These are phyloP conservation scores for Bolboschoenoplectus hybrid DNA, from an alignment of 202 grass and related monocot species.

Conservation along the genomic window DNA sequence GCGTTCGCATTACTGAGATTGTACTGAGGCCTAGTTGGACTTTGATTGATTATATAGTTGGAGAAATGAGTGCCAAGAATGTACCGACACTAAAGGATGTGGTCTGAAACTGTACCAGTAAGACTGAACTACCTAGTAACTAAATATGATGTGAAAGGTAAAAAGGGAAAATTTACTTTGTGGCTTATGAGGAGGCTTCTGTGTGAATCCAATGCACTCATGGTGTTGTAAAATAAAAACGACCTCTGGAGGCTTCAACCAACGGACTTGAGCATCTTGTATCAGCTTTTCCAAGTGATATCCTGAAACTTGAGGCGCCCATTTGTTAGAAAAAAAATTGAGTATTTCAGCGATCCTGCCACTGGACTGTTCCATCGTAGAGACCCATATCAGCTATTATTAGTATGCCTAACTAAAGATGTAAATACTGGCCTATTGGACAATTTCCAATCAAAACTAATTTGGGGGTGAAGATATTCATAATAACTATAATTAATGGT, in stretches of 20 bases:
- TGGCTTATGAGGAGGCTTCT: slow-evolving; percentile 65
- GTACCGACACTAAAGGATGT: background rate
- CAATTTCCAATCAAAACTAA: slow-evolving; percentile 19
- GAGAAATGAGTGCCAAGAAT: background rate
- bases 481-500: background rate
- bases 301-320: slow-evolving; percentile 48
- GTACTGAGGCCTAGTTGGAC: background rate
- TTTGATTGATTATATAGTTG: slow-evolving; percentile 3
- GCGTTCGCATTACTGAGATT: background rate
- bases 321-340: slow-evolving; percentile 14
- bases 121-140: slow-evolving; percentile 1
- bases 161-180: slow-evolving; percentile 54
- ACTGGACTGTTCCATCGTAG: slow-evolving; percentile 2
- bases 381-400: background rate
- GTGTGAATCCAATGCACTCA: slow-evolving; percentile 48
- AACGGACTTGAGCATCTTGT: slow-evolving; percentile 60
- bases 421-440: background rate
- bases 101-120: slow-evolving; percentile 6
- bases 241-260: slow-evolving; percentile 83
- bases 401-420: background rate
- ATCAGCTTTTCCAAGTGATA: slow-evolving; percentile 57
- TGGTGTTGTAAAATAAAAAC: slow-evolving; percentile 70
- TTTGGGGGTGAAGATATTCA: background rate
- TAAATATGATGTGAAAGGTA: slow-evolving; percentile 20
- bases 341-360: background rate